Percentiles rank a stretch among this genome's conserved stretches.
phyloP scores from a whole-genome alignment of 2,329 filamentous ascomycete genomes.

The Fusarium pseudonygamai region DNA sequence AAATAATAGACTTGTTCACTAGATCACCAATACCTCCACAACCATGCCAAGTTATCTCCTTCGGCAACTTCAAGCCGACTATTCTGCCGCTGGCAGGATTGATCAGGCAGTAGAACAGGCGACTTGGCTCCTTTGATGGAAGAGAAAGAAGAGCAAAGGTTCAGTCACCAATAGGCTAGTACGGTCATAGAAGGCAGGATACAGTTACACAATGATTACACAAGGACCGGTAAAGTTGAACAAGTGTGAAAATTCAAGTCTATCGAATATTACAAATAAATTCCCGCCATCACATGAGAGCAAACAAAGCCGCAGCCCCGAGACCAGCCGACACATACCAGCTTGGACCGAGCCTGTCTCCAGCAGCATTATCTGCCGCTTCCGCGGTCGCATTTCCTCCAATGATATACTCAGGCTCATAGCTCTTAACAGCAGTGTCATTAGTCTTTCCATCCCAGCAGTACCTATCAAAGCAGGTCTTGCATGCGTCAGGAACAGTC shows the following conservation, averaged over 20 bases:
- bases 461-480: slow-evolving; percentile 79
- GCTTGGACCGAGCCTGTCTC: background rate
- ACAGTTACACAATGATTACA: background rate
- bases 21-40: background rate
- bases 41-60: rapidly evolving
- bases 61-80: rapidly evolving
- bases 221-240: rapidly evolving
- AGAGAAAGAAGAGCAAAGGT: background rate
- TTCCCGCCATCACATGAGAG: background rate
- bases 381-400: slow-evolving; percentile 34
- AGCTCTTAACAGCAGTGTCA: slow-evolving; percentile 47
- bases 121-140: rapidly evolving
- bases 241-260: background rate
- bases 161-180: no score
- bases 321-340: slow-evolving; percentile 7
- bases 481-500: slow-evolving; percentile 75
- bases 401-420: slow-evolving; percentile 43
- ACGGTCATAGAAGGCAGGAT: no score
- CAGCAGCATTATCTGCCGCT: background rate
- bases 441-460: slow-evolving; percentile 86
- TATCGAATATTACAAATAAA: background rate
- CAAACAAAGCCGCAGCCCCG: background rate
- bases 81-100: rapidly evolving
- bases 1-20: background rate
- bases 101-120: rapidly evolving